Conservation (phyloP, 371 early-diverging fungal species). For the Actinomortierella ambigua region DNA sequence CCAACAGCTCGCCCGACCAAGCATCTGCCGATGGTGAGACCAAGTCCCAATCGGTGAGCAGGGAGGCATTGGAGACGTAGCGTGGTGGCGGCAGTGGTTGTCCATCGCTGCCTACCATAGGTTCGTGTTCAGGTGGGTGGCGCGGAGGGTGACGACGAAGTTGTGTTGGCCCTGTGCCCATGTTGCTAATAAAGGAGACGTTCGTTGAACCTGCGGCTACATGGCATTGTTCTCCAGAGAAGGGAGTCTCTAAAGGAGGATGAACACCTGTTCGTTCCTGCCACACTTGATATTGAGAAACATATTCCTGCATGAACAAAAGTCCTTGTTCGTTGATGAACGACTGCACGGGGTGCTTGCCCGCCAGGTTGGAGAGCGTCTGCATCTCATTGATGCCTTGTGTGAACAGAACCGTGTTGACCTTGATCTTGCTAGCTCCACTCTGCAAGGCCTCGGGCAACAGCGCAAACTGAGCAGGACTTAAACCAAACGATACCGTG, state of each 20-base stretch:
- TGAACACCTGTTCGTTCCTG: neutral
- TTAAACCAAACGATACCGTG: slow-evolving; percentile 31
- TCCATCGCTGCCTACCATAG: too few species aligned
- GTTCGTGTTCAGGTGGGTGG: too few species aligned
- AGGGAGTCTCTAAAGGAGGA: too few species aligned
- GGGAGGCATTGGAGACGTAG: too few species aligned
- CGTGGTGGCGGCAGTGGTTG: too few species aligned
- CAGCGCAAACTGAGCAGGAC: slow-evolving; percentile 31
- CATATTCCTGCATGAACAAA: slow-evolving; percentile 32
- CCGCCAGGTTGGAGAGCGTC: slow-evolving; percentile 31
- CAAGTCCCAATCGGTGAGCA: slow-evolving; percentile 30
- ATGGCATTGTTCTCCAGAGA: too few species aligned
- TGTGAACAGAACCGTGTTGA: slow-evolving; percentile 29
- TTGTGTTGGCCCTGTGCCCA: too few species aligned
- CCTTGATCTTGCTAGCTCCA: slow-evolving; percentile 22
- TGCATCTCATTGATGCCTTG: slow-evolving; percentile 48
- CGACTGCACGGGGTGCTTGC: slow-evolving; percentile 26
- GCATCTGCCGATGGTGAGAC: slow-evolving; percentile 22
- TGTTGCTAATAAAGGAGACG: too few species aligned
- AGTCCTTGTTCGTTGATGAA: slow-evolving; percentile 37
- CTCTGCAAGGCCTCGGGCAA: slow-evolving; percentile 30
- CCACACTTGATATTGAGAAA: slow-evolving; percentile 27
- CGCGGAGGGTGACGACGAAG: too few species aligned
- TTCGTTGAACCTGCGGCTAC: too few species aligned
- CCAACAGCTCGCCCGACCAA: slow-evolving; percentile 37